Conservation (phyloP, 345 rosid genomes). For the Passiflora organensis region DNA sequence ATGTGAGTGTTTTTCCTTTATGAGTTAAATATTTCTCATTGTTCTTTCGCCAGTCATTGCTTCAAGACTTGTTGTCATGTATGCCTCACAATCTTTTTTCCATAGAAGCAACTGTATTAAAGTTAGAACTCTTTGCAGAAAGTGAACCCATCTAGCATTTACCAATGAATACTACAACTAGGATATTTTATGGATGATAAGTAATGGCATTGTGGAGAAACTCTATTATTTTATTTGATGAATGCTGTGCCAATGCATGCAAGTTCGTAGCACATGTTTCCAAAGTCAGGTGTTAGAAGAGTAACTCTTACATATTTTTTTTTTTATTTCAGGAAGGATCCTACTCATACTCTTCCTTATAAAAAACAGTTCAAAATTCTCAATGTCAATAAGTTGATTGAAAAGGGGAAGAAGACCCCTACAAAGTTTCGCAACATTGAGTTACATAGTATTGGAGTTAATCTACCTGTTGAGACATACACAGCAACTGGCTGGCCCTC, state of each 20-base stretch:
- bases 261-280: no score
- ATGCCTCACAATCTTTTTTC: not conserved
- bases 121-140: no score
- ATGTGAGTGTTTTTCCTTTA: constrained; percentile 34
- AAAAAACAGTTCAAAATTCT: constrained; percentile 55
- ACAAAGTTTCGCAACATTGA: constrained; percentile 61
- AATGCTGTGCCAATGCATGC: no score
- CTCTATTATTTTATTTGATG: no score
- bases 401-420: constrained; percentile 78
- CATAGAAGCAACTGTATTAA: no score
- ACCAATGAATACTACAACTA: no score
- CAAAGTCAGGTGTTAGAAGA: not conserved
- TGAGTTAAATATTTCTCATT: not conserved
- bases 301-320: constrained; percentile 1
- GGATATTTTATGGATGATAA: no score
- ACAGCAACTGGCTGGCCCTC: constrained; percentile 88
- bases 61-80: not conserved
- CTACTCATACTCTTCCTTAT: constrained; percentile 35
- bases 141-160: no score
- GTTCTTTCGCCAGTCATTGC: not conserved
- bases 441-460: constrained; percentile 43
- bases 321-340: constrained; percentile 43
- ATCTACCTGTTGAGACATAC: constrained; percentile 49
- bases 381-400: constrained; percentile 69
- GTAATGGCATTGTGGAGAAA: no score